A percentile compares a stretch with the other conserved stretches of the same genome.
These are phyloP conservation scores for Suillus subaureus DNA, from an alignment of 768 basidiomycete genomes.

Conservation along the genomic window DNA sequence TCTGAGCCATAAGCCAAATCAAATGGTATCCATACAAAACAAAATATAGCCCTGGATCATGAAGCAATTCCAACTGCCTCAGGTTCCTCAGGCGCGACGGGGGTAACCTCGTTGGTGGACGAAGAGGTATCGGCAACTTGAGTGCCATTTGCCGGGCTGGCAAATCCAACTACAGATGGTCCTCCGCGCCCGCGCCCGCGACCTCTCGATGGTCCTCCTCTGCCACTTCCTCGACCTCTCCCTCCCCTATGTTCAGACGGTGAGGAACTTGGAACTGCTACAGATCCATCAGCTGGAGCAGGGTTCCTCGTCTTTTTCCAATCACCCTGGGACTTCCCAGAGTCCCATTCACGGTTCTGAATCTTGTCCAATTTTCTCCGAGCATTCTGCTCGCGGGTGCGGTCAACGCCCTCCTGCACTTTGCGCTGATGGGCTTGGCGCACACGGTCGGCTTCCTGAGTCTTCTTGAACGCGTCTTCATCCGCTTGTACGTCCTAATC, in stretches of 20 bases:
- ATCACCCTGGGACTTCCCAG: constrained; percentile 53
- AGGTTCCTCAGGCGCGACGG: neutral
- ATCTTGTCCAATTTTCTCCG: constrained; percentile 82
- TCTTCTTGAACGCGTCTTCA: constrained; percentile 75
- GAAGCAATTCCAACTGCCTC: constrained; percentile 8
- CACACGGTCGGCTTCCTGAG: constrained; percentile 62
- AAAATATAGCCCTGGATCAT: neutral
- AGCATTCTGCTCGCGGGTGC: constrained; percentile 76
- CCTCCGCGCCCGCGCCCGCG: constrained; percentile 40
- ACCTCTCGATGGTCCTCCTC: constrained; percentile 35
- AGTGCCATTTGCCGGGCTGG: constrained; percentile 1
- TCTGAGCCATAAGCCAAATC: constrained; percentile 1
- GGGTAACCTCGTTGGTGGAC: neutral
- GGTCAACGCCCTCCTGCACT: constrained; percentile 69
- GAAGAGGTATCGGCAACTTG: neutral
- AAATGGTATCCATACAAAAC: constrained; percentile 5
- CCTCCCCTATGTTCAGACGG: constrained; percentile 22
- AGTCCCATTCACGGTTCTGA: constrained; percentile 82
- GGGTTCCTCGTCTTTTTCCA: constrained; percentile 19
- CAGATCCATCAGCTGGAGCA: constrained; percentile 11
- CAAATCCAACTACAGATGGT: constrained; percentile 9
- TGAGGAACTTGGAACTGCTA: constrained; percentile 14
- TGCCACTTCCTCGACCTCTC: constrained; percentile 34
- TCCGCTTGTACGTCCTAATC: constrained; percentile 78
- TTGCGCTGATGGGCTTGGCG: constrained; percentile 60